phyloP scores from a whole-genome alignment of 75 land plant genomes.

The Selaginella moellendorffii region DNA sequence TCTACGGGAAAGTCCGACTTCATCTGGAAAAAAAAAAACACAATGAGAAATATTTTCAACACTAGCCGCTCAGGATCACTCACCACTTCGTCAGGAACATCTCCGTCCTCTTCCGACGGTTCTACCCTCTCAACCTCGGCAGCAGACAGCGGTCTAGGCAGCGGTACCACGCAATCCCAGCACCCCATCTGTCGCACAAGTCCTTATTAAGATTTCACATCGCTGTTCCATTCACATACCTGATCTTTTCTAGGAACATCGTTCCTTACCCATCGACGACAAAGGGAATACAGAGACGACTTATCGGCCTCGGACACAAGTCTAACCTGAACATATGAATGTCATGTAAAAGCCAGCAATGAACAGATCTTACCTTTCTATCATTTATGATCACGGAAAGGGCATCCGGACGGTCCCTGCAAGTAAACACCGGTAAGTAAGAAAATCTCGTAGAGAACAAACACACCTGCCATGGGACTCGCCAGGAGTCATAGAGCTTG shows the following conservation, averaged over 20 bases:
- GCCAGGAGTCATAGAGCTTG: not conserved
- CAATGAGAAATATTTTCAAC: too few relatives aligned
- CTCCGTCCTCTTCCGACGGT: conserved; percentile 13
- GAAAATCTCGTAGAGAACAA: too few relatives aligned
- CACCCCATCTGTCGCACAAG: conserved; percentile 14
- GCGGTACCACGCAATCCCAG: conserved; percentile 18
- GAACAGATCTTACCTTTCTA: not conserved
- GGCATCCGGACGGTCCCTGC: not conserved
- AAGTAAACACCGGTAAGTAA: too few relatives aligned
- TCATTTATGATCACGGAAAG: not conserved
- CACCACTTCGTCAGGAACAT: conserved; percentile 12
- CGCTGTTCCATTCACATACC: conserved; percentile 11
- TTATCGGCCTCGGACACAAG: conserved; percentile 22
- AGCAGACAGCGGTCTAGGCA: conserved; percentile 28
- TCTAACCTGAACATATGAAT: conserved; percentile 19
- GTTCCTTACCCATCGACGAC: conserved; percentile 40
- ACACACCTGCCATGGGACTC: not conserved
- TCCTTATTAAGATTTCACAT: not conserved
- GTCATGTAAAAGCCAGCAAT: not conserved
- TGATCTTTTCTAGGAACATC: conserved; percentile 32
- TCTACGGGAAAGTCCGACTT: too few relatives aligned
- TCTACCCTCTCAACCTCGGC: conserved; percentile 18
- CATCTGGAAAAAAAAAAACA: conserved; percentile 7
- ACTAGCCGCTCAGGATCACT: too few relatives aligned
- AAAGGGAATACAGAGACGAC: conserved; percentile 26